A percentile compares a stretch with the other conserved stretches of the same genome.
These are phyloP conservation scores for Psidium friedrichsthalianum DNA, from an alignment of 345 rosid species.

Conservation along the genomic window DNA sequence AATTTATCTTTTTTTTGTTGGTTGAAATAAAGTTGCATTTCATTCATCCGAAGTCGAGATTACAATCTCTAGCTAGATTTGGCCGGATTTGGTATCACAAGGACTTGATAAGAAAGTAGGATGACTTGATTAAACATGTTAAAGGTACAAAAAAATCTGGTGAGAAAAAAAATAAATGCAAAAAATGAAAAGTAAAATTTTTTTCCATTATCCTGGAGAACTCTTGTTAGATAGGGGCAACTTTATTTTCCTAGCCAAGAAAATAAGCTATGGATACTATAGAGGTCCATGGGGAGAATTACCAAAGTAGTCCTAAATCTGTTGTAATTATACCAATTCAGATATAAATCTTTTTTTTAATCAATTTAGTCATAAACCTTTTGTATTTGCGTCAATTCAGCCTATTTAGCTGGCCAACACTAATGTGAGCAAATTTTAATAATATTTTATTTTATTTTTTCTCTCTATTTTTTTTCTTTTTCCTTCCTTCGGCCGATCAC, in stretches of 20 bases:
- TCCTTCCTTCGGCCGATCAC: no score
- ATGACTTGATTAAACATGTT: not conserved
- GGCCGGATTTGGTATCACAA: not conserved
- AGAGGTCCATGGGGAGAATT: not conserved
- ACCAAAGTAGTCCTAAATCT: no score
- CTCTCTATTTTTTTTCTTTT: no score
- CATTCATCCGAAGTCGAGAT: no score
- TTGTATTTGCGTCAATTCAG: no score
- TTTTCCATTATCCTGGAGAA: not conserved
- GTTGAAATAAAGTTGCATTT: no score
- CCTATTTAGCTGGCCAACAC: no score
- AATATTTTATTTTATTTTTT: no score
- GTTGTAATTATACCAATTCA: no score
- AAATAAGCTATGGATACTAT: not conserved
- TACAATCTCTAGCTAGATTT: not conserved
- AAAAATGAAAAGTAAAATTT: not conserved
- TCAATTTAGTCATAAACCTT: no score
- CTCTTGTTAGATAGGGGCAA: not conserved
- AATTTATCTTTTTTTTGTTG: not conserved
- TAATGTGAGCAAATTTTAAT: no score
- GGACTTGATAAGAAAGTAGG: not conserved
- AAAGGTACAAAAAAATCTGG: not conserved
- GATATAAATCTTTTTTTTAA: no score
- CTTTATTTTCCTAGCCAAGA: not conserved
- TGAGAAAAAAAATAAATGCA: not conserved